Conservation (phyloP, 306 rosid species). For the Amphicarpaea edgeworthii region DNA sequence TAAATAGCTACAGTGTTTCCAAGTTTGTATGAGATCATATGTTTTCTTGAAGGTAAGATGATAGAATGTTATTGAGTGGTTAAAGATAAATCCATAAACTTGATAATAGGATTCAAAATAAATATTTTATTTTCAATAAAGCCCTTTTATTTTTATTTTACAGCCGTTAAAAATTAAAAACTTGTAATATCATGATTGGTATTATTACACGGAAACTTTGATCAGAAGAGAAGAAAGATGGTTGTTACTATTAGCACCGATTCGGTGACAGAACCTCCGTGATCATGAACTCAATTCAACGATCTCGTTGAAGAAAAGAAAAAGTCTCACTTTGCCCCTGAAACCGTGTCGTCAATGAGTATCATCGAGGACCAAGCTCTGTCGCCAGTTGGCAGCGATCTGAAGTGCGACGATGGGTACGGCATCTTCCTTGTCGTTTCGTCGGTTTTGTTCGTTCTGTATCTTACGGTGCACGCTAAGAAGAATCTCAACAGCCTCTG, state of each 20-base stretch:
- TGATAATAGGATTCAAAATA: too few relatives aligned
- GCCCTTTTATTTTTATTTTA: too few relatives aligned
- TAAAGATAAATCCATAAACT: too few relatives aligned
- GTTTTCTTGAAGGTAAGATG: too few relatives aligned
- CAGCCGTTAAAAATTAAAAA: too few relatives aligned
- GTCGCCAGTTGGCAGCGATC: constrained; percentile 34
- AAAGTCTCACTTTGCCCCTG: constrained; percentile 8
- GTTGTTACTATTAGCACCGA: not conserved
- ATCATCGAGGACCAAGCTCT: not conserved
- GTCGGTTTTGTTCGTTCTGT: constrained; percentile 61
- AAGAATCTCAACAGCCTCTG: constrained; percentile 63
- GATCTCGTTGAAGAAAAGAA: not conserved
- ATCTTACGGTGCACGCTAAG: constrained; percentile 59
- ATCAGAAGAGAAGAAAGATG: not conserved
- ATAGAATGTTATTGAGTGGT: too few relatives aligned
- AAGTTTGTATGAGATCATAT: not conserved
- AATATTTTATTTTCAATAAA: too few relatives aligned
- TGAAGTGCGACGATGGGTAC: constrained; percentile 58
- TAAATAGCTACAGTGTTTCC: too few relatives aligned
- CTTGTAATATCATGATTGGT: too few relatives aligned
- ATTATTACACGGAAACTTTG: not conserved
- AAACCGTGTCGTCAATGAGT: constrained; percentile 33
- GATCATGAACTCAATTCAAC: not conserved
- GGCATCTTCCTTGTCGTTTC: constrained; percentile 58
- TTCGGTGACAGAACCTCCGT: constrained; percentile 10